Evolutionary conservation across 1,139 yeast species (phyloP), one percentile per base, ranked within the genome.

Genomic region (Hyphopichia burtonii): DNA sequence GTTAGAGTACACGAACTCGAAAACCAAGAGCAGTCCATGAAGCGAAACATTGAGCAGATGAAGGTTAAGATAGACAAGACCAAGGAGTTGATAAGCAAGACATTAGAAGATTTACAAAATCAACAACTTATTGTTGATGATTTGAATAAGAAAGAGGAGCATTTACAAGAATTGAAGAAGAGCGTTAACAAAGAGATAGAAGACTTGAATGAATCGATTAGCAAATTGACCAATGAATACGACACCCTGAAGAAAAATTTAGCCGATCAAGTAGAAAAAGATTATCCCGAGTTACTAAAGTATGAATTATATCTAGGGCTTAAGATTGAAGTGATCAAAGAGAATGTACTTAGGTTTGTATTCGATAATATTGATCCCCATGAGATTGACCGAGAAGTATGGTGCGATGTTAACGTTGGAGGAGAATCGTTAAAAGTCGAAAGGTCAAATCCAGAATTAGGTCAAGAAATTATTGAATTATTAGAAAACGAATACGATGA

Each of bases 271-370:
- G 49, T 56, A 22, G 55, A 59, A 22, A 57, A 59, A 20, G 79
- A 75, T 42, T 55, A 60, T 41, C 68, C 67, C 4, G 70, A 74
- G 40, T 63, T 76, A 17, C 53, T 64, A 31, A 65, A 71, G 41
- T 75, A 64, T 48, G 81, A 76, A 44, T 58, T 61, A 39, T 68
- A 75, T 44, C 58, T 76, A 39, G 82, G 83, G 1, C 53, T 78
- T 38, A 63, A 58, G 38, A 66, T 77, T 31, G 71, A 68, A 37
- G 78, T 74, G 4, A 44, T 70, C 2, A 54, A 61, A 2, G 62
- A 61, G 9, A 73, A 71, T 41, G 44, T 65, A 11, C 54, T 78
- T 31, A 55, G 56, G 41, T 71, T 78, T 44, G 55, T 58, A 2
- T 78, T 78, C 46, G 56, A 51, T 22, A 74, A 76, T 47, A 58